phyloP scores from a whole-genome alignment of 2,329 filamentous ascomycete species.

The Botrytis galanthina region DNA sequence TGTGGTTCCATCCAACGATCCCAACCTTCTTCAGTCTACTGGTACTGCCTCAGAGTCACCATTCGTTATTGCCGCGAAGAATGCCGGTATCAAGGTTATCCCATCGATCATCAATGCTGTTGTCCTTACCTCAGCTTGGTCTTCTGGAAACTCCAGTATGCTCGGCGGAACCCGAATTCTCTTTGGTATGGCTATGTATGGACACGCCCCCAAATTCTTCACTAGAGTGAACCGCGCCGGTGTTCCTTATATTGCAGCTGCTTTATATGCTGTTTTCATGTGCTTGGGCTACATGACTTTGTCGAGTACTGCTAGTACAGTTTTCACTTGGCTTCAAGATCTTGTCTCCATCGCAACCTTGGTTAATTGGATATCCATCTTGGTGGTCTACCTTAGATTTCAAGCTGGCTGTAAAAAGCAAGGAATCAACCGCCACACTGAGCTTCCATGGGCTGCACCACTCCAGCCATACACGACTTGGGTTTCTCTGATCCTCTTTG shows the following conservation, averaged over 20 bases:
- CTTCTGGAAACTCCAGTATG: conserved; percentile 66
- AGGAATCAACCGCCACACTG: conserved; percentile 45
- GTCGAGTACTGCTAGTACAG: conserved; percentile 53
- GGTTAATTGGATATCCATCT: conserved; percentile 60
- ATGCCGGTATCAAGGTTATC: conserved; percentile 64
- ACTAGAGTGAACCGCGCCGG: conserved; percentile 56
- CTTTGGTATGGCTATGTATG: conserved; percentile 54
- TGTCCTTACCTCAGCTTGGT: conserved; percentile 70
- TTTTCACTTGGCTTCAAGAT: conserved; percentile 64
- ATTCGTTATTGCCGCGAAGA: conserved; percentile 69
- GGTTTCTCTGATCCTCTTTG: conserved; percentile 56
- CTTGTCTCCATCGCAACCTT: conserved; percentile 62
- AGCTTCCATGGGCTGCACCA: conserved; percentile 57
- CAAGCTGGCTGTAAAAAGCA: conserved; percentile 54
- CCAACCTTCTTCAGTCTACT: conserved; percentile 46
- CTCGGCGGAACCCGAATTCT: conserved; percentile 58
- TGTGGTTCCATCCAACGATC: conserved; percentile 55
- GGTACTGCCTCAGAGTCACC: conserved; percentile 53
- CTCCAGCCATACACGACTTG: conserved; percentile 53
- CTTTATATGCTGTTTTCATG: conserved; percentile 55
- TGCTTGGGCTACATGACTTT: conserved; percentile 69
- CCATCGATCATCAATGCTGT: conserved; percentile 74
- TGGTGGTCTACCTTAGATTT: conserved; percentile 59
- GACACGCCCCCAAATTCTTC: conserved; percentile 54
- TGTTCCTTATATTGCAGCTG: conserved; percentile 53